These are phyloP conservation scores for Fremontodendron californicum DNA, from an alignment of 345 rosid species.

Conservation along the genomic window DNA sequence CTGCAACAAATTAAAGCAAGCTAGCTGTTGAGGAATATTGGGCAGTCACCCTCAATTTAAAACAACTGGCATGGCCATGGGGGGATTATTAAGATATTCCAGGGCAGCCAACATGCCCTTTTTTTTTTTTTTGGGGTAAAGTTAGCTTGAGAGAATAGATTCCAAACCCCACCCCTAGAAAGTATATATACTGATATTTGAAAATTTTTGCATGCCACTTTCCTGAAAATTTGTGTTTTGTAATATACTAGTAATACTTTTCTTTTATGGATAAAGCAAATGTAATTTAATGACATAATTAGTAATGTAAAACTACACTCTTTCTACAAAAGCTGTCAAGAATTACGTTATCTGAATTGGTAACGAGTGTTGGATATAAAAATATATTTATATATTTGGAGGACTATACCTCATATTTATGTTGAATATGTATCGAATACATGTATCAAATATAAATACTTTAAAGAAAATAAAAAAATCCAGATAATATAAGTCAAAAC, in stretches of 20 bases:
- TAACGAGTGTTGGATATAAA: too few species aligned
- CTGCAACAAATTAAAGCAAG: conserved; percentile 21
- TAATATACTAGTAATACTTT: not conserved
- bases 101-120: conserved; percentile 10
- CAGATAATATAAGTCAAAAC: not conserved
- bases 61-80: conserved; percentile 28
- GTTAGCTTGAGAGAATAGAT: conserved; percentile 28
- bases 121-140: conserved; percentile 13
- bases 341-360: too few species aligned
- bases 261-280: not conserved
- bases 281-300: conserved; percentile 5
- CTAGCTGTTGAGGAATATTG: conserved; percentile 22
- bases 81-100: conserved; percentile 23
- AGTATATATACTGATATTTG: too few species aligned
- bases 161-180: conserved; percentile 35
- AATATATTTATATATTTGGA: too few species aligned
- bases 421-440: too few species aligned
- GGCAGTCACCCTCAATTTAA: conserved; percentile 30
- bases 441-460: too few species aligned
- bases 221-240: conserved; percentile 18
- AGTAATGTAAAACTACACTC: not conserved
- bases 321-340: conserved; percentile 26
- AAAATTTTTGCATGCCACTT: not conserved
- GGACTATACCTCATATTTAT: too few species aligned
- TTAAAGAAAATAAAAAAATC: too few species aligned